Evolutionary conservation across 768 basidiomycete species (phyloP), one percentile per base, ranked within the genome.

Genomic region (Amanita muscaria): DNA sequence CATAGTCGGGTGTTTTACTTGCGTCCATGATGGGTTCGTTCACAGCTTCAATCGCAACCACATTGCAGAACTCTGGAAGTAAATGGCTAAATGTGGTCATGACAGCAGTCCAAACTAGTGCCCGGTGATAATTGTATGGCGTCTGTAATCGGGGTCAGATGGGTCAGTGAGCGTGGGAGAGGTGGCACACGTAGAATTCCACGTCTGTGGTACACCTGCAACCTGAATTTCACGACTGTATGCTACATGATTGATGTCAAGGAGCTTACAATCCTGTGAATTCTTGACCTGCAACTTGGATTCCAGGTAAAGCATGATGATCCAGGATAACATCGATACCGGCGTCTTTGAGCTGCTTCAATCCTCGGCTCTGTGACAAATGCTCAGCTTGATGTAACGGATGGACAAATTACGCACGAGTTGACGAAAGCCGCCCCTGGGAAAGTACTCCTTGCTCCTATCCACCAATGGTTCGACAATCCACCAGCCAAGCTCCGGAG

Each of bases 1-100:
- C 85, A 35, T 83, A 79, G 22, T 69, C 75, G 0, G 87, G 85
- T 1, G 87, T 88, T 49, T 68, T 59, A 14, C 44, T 56, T 6
- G 83, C 82, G 53, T 89, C 63, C 81, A 78, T 82, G 53, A 85
- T 76, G 0, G 82, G 83, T 47, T 89, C 87, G 49, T 89, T 89
- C 21, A 82, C 67, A 1, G 87, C 87, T 52, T 89, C 74, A 23
- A 89, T 80, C 1, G 81, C 66, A 33, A 81, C 79, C 14, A 83
- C 84, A 24, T 66, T 75, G 14, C 52, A 62, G 54, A 89, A 89
- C 31, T 66, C 63, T 4, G 84, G 70, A 55, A 88, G 80, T 25
- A 83, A 61, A 52, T 89, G 87, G 1, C 82, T 64, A 3, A 89
- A 64, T 8, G 72, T 61, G 1, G 87, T 81, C 80, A 88, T 88